Percentiles rank a stretch among this genome's conserved stretches.
These are phyloP conservation scores for Tetraselmis chui DNA, from an alignment of 139 green algal species.

Conservation along the genomic window DNA sequence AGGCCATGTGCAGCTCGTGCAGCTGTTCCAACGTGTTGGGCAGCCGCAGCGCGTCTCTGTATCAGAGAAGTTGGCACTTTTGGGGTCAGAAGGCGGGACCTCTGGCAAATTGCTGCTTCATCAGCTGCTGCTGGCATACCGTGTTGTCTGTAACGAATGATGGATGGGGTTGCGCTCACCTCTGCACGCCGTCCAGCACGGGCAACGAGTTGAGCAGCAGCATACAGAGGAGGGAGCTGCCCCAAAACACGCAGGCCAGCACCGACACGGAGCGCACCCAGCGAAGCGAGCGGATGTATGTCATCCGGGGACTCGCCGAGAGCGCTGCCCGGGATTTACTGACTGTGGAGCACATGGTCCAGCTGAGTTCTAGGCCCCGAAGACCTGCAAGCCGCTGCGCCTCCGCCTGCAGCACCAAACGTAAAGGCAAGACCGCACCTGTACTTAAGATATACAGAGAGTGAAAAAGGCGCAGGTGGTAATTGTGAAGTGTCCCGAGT, in stretches of 20 bases:
- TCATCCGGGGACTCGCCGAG: background rate
- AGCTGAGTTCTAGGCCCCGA: too few relatives aligned
- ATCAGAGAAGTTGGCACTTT: background rate
- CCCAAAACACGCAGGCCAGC: background rate
- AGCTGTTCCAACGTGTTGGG: background rate
- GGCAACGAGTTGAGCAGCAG: background rate
- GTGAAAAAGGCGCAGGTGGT: too few relatives aligned
- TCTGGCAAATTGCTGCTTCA: too few relatives aligned
- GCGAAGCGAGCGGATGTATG: background rate
- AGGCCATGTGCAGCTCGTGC: background rate
- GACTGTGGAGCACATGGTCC: too few relatives aligned
- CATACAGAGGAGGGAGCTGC: background rate
- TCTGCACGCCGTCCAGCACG: background rate
- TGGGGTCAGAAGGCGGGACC: background rate
- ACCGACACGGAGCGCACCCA: background rate
- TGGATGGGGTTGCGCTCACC: background rate
- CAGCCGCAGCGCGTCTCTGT: background rate
- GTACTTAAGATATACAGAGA: too few relatives aligned
- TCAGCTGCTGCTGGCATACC: too few relatives aligned
- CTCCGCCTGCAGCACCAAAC: too few relatives aligned
- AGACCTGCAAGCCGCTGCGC: too few relatives aligned
- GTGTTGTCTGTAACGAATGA: too few relatives aligned
- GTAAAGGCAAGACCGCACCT: too few relatives aligned
- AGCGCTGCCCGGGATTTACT: background rate
- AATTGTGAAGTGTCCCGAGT: too few relatives aligned